A percentile compares a stretch with the other conserved stretches of the same genome.
Conservation (phyloP, 2,329 filamentous ascomycete species). For the Celoporthe dispersa region DNA sequence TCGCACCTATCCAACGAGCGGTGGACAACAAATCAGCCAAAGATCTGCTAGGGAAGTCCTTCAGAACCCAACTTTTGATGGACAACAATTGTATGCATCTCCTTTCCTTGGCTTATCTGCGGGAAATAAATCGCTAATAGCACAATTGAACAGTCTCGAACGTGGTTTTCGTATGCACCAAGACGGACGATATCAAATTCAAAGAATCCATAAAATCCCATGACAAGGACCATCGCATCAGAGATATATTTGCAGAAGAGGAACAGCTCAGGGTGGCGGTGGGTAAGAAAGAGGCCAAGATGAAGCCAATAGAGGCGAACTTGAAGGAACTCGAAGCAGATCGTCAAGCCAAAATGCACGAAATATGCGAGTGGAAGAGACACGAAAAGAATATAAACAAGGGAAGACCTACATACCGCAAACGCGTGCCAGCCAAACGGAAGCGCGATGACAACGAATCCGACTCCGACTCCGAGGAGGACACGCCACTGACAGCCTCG, state of each 20-base stretch:
- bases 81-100: constrained; percentile 40
- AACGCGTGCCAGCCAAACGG: constrained; percentile 18
- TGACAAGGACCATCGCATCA: constrained; percentile 17
- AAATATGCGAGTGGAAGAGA: neutral
- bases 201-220: constrained; percentile 1
- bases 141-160: constrained; percentile 35
- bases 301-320: neutral
- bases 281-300: neutral
- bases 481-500: neutral
- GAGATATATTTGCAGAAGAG: neutral
- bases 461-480: neutral
- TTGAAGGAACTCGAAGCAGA: neutral
- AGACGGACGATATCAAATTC: constrained; percentile 61
- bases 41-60: constrained; percentile 57
- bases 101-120: no score
- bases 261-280: neutral
- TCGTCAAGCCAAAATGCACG: neutral
- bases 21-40: constrained; percentile 65
- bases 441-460: constrained; percentile 2
- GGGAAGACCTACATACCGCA: neutral
- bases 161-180: constrained; percentile 67
- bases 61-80: constrained; percentile 63
- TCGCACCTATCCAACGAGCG: constrained; percentile 64
- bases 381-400: neutral
- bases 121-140: neutral